Conservation (phyloP, 495 filamentous ascomycete species). For the Annulohypoxylon nitens region DNA sequence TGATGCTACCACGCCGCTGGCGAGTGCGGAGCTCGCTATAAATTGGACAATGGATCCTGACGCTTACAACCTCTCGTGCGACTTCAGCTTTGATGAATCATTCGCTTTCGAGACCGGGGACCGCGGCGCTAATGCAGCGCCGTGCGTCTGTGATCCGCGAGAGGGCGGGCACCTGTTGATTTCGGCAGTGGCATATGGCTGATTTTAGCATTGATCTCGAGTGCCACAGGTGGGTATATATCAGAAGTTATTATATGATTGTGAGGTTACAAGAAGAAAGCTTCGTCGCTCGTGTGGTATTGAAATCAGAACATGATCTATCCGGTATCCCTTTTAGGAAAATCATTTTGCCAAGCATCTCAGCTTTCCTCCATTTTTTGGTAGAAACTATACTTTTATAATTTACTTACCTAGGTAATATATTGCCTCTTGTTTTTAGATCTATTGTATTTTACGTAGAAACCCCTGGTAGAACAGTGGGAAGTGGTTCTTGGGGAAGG, state of each 20-base stretch:
- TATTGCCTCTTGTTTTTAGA: too few species aligned
- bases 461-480: too few species aligned
- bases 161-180: conserved; percentile 24
- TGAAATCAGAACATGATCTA: background rate
- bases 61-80: conserved; percentile 9
- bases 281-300: too few species aligned
- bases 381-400: too few species aligned
- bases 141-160: background rate
- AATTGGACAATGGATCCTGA: background rate
- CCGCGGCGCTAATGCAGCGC: background rate
- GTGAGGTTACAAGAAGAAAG: too few species aligned
- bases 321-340: background rate
- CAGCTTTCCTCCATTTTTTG: too few species aligned
- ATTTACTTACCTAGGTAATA: too few species aligned
- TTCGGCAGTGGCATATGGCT: conserved; percentile 10
- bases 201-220: background rate
- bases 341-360: background rate
- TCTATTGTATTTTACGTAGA: too few species aligned
- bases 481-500: too few species aligned
- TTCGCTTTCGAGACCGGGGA: conserved; percentile 8
- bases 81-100: conserved; percentile 14
- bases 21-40: background rate
- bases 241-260: background rate
- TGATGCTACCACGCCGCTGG: conserved; percentile 7
- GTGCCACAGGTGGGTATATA: background rate